A percentile compares a stretch with the other conserved stretches of the same genome.
Conservation (phyloP, 2,329 filamentous ascomycete genomes). For the Chrysoporthe deuterocubensis region DNA sequence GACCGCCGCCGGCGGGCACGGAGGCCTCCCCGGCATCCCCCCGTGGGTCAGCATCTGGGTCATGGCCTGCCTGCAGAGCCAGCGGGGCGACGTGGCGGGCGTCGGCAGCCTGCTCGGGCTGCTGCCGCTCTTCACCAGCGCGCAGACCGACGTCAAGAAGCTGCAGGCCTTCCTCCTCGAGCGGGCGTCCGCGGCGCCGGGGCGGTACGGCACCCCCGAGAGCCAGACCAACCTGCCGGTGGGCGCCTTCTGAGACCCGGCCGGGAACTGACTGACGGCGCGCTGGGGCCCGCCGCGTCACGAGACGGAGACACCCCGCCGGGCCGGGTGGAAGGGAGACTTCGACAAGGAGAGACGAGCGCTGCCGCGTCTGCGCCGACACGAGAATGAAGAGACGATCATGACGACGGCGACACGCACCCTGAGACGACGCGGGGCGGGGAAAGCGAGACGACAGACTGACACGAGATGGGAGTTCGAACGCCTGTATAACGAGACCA, state of each 20-base stretch:
- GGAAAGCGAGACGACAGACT: neutral
- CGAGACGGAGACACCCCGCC: neutral
- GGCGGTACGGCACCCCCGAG: slow-evolving; percentile 3
- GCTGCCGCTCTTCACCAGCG: neutral
- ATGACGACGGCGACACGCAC: neutral
- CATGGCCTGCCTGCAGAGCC: slow-evolving; percentile 18
- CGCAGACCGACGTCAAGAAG: neutral
- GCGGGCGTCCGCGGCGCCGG: neutral
- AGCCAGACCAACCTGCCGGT: neutral
- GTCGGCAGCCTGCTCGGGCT: slow-evolving; percentile 6
- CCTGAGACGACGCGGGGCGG: neutral
- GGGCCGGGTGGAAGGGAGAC: neutral
- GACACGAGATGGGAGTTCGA: neutral
- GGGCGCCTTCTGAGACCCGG: neutral
- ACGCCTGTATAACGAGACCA: too few species aligned
- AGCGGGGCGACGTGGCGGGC: neutral
- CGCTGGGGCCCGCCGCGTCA: neutral
- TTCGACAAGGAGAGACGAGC: neutral
- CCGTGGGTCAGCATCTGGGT: slow-evolving; percentile 19
- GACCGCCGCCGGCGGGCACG: neutral
- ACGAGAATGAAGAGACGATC: neutral
- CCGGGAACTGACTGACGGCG: neutral
- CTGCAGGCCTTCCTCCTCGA: slow-evolving; percentile 13
- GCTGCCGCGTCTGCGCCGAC: too few species aligned
- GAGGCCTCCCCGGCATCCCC: neutral